Percentiles rank a stretch among this genome's conserved stretches.
Conservation (phyloP, 2,329 filamentous ascomycete genomes). For the Didymella sp. region DNA sequence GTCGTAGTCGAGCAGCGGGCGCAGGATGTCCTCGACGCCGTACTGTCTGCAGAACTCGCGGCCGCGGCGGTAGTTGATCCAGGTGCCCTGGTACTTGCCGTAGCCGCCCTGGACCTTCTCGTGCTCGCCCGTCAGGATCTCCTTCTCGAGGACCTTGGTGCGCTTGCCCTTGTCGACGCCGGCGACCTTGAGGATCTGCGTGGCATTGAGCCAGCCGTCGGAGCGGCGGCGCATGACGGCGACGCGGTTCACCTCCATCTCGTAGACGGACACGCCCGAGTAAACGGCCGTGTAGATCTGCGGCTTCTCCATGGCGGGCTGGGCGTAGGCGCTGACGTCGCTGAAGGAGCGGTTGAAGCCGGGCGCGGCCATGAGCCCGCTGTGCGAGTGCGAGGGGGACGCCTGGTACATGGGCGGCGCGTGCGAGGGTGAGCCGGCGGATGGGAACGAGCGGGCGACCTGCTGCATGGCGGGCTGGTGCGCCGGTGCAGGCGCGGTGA, state of each 20-base stretch:
- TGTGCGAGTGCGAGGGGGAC: conserved; percentile 21
- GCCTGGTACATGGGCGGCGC: conserved; percentile 12
- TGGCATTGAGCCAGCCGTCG: conserved; percentile 97
- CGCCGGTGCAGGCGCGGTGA: not conserved
- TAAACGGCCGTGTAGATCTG: conserved; percentile 76
- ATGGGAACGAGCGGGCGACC: conserved; percentile 43
- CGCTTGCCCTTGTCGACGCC: conserved; percentile 97
- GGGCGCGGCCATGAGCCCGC: conserved; percentile 47
- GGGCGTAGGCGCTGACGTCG: conserved; percentile 42
- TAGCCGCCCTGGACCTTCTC: conserved; percentile 99
- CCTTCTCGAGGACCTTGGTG: conserved; percentile 97
- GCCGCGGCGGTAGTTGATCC: conserved; percentile 93
- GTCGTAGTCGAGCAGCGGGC: conserved; percentile 79
- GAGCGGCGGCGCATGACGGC: conserved; percentile 95
- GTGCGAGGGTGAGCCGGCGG: conserved; percentile 29
- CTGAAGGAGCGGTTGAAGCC: conserved; percentile 50
- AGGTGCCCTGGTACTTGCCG: conserved; percentile 98
- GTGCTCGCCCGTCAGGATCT: conserved; percentile 94
- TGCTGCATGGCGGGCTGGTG: conserved; percentile 32
- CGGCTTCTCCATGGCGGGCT: conserved; percentile 53
- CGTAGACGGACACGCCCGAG: conserved; percentile 94
- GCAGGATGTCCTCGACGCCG: conserved; percentile 76
- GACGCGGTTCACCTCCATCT: conserved; percentile 94
- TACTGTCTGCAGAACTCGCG: conserved; percentile 87
- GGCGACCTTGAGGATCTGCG: conserved; percentile 96